phyloP scores from a whole-genome alignment of 371 early-diverging fungal genomes.

The Smittium mucronatum region DNA sequence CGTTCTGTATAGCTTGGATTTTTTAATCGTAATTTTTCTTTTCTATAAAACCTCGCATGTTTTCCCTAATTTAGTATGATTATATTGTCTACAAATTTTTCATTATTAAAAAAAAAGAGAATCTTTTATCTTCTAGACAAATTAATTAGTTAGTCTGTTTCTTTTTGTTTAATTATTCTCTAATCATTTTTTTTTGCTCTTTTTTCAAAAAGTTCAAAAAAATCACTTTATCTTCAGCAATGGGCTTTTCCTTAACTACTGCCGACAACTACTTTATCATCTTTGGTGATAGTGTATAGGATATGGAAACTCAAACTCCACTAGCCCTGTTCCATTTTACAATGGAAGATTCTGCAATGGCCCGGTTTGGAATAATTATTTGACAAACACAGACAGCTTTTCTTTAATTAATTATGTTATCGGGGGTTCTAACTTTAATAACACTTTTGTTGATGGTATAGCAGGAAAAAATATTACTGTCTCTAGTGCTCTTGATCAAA shows the following conservation, averaged over 20 bases:
- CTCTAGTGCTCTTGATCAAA: slow-evolving; percentile 14
- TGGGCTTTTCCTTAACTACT: neutral
- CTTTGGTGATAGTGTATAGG: slow-evolving; percentile 14
- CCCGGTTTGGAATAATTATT: slow-evolving; percentile 41
- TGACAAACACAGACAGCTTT: slow-evolving; percentile 23
- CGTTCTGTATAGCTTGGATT: too few relatives aligned
- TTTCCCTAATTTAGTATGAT: too few relatives aligned
- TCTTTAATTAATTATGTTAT: slow-evolving; percentile 34
- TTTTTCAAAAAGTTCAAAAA: too few relatives aligned
- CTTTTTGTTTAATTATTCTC: too few relatives aligned
- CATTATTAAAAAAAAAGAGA: too few relatives aligned
- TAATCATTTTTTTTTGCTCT: too few relatives aligned
- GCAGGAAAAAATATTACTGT: neutral
- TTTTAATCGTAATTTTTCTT: too few relatives aligned
- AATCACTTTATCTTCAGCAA: too few relatives aligned
- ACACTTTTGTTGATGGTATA: slow-evolving; percentile 12
- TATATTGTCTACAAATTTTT: too few relatives aligned
- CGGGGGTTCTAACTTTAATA: slow-evolving; percentile 41
- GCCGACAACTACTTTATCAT: neutral
- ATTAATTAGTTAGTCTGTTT: too few relatives aligned
- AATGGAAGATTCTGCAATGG: slow-evolving; percentile 41
- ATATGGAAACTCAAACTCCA: neutral
- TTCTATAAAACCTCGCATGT: too few relatives aligned
- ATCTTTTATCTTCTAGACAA: too few relatives aligned
- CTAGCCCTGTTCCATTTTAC: slow-evolving; percentile 11